Conservation (phyloP, 441 rosid species). For the Pelargonium citronellum region DNA sequence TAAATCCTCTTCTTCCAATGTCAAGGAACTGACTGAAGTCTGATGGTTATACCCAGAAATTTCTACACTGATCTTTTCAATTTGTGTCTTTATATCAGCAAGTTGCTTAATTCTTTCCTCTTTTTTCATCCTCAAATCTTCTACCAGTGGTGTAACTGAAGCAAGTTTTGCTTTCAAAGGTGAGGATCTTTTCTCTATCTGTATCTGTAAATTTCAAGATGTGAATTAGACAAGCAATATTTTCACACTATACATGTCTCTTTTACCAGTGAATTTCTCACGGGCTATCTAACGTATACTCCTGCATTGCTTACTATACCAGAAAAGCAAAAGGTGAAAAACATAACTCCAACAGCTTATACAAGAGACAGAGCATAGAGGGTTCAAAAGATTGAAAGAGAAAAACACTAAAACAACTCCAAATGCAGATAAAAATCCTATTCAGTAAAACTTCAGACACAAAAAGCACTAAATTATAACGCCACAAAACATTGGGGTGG, state of each 20-base stretch:
- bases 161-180: constrained; percentile 82
- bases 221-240: constrained; percentile 6
- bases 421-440: background rate
- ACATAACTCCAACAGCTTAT: background rate
- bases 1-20: constrained; percentile 73
- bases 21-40: constrained; percentile 36
- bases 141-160: constrained; percentile 68
- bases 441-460: background rate
- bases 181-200: constrained; percentile 44
- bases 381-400: constrained; percentile 1
- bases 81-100: constrained; percentile 58
- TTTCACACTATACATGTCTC: background rate
- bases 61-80: constrained; percentile 80
- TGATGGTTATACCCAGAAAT: constrained; percentile 56
- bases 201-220: constrained; percentile 36
- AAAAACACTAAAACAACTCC: background rate
- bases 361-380: background rate
- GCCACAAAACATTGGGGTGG: no score
- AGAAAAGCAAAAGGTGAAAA: background rate
- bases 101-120: constrained; percentile 65
- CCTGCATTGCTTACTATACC: background rate
- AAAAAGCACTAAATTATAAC: no score
- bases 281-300: background rate
- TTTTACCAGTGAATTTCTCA: background rate
- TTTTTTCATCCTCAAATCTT: constrained; percentile 67